These are phyloP conservation scores for Fraxinus platypoda DNA, from an alignment of 305 asterid species.

Conservation along the genomic window DNA sequence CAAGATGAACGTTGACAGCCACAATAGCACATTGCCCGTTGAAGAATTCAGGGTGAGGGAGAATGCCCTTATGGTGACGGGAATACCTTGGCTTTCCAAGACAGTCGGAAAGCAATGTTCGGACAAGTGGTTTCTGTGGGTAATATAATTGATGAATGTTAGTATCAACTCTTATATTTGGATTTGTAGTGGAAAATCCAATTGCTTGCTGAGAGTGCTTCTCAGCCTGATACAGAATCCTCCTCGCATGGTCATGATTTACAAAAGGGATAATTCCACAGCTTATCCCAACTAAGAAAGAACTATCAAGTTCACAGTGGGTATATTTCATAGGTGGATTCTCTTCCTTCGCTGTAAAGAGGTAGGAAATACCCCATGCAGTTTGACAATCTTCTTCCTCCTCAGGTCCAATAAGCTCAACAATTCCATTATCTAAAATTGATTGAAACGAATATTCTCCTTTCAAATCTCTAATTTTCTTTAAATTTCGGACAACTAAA, in stretches of 20 bases:
- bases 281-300: constrained; percentile 79
- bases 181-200: constrained; percentile 71
- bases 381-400: constrained; percentile 88
- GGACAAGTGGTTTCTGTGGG: constrained; percentile 84
- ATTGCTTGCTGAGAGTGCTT: constrained; percentile 97
- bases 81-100: constrained; percentile 63
- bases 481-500: constrained; percentile 66
- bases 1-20: constrained; percentile 90
- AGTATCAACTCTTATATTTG: constrained; percentile 66
- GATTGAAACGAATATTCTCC: constrained; percentile 58
- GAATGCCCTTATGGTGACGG: constrained; percentile 55
- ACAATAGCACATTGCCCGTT: constrained; percentile 95
- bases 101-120: constrained; percentile 72
- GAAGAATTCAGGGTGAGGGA: constrained; percentile 78
- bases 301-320: constrained; percentile 84
- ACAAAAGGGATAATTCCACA: constrained; percentile 89
- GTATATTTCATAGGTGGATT: constrained; percentile 64
- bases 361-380: constrained; percentile 78
- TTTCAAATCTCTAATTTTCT: constrained; percentile 54
- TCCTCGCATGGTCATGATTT: constrained; percentile 84
- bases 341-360: constrained; percentile 54
- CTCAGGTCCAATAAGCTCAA: constrained; percentile 88
- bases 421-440: constrained; percentile 61
- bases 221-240: constrained; percentile 91
- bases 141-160: constrained; percentile 73